phyloP scores from a whole-genome alignment of 768 basidiomycete genomes.

The Lentinula lateritia region DNA sequence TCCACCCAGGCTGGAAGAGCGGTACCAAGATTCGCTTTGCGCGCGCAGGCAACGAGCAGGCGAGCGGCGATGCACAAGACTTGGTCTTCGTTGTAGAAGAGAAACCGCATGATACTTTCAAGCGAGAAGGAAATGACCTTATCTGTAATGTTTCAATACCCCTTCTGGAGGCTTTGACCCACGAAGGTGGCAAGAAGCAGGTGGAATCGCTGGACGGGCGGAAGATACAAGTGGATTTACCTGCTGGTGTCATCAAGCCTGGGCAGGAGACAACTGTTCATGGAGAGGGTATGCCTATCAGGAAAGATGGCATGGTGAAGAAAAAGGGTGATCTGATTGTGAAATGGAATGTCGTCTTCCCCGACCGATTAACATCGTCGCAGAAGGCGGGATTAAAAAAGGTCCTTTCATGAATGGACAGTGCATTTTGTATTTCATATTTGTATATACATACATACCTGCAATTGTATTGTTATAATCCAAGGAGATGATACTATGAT shows the following conservation, averaged over 20 bases:
- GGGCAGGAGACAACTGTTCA: slow-evolving; percentile 63
- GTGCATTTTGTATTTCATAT: background rate
- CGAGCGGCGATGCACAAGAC: slow-evolving; percentile 68
- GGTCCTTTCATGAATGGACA: slow-evolving; percentile 38
- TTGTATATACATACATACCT: background rate
- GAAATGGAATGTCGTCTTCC: slow-evolving; percentile 83
- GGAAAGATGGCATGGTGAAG: slow-evolving; percentile 65
- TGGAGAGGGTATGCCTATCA: slow-evolving; percentile 89
- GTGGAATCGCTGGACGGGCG: slow-evolving; percentile 79
- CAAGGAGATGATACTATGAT: no score
- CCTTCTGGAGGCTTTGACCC: slow-evolving; percentile 79
- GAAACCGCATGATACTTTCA: slow-evolving; percentile 77
- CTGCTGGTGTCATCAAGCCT: slow-evolving; percentile 68
- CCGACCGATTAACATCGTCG: slow-evolving; percentile 59
- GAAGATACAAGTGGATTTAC: slow-evolving; percentile 61
- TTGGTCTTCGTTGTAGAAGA: slow-evolving; percentile 98
- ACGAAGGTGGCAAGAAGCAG: slow-evolving; percentile 42
- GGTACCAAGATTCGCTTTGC: slow-evolving; percentile 94
- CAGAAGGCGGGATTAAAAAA: slow-evolving; percentile 82
- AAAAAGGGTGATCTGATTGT: slow-evolving; percentile 83
- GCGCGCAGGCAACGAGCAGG: slow-evolving; percentile 76
- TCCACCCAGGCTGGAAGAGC: slow-evolving; percentile 91
- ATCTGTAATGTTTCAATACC: slow-evolving; percentile 54
- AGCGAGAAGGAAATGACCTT: slow-evolving; percentile 80
- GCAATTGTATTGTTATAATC: background rate